These are phyloP conservation scores for Cetradonia linearis DNA, from an alignment of 495 filamentous ascomycete species.

Conservation along the genomic window DNA sequence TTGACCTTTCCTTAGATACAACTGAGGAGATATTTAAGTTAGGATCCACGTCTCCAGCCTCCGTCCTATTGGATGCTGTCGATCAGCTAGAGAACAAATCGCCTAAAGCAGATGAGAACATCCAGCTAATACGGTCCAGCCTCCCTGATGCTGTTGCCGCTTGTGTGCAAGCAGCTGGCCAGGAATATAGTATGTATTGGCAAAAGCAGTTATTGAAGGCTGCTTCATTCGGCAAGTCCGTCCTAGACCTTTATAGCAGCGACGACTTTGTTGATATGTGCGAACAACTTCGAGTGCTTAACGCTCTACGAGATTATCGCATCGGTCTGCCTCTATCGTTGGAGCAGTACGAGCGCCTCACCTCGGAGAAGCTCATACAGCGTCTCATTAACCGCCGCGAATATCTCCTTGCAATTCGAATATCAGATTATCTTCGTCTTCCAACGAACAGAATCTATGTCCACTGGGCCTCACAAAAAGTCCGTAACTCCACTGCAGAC, in stretches of 20 bases:
- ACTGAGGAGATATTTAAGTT: constrained; percentile 82
- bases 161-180: constrained; percentile 81
- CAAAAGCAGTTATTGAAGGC: constrained; percentile 93
- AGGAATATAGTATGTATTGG: constrained; percentile 83
- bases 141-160: constrained; percentile 86
- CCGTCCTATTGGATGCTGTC: constrained; percentile 83
- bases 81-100: constrained; percentile 87
- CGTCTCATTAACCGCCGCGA: constrained; percentile 81
- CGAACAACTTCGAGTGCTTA: constrained; percentile 83
- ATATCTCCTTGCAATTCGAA: constrained; percentile 78
- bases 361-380: constrained; percentile 74
- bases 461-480: constrained; percentile 93
- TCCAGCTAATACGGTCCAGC: constrained; percentile 78
- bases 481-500: constrained; percentile 69
- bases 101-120: constrained; percentile 94
- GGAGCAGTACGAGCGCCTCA: constrained; percentile 80
- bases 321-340: constrained; percentile 87
- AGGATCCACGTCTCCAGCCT: constrained; percentile 77
- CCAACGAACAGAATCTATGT: constrained; percentile 87
- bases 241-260: constrained; percentile 89
- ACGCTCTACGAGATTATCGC: constrained; percentile 81
- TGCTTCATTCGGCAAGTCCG: constrained; percentile 93
- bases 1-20: constrained; percentile 40
- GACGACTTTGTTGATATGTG: constrained; percentile 99
- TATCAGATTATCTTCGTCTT: constrained; percentile 81